Conservation (phyloP, 106 monocot species). For the Alisma plantagoaquatica region DNA sequence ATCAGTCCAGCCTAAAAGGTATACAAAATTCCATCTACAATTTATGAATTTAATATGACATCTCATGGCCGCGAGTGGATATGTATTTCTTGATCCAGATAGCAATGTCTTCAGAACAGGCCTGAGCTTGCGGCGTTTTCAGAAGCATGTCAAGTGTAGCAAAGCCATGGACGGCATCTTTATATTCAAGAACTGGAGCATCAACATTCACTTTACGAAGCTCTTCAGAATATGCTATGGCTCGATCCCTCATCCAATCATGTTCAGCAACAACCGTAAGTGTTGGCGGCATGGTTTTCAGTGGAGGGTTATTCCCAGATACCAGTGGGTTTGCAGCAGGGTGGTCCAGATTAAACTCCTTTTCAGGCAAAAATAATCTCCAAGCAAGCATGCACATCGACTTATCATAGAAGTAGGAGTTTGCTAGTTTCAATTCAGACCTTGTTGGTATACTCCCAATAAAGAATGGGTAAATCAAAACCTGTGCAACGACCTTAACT, state of each 20-base stretch:
- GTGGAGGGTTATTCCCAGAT: conserved; percentile 25
- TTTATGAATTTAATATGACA: conserved; percentile 44
- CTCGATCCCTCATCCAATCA: conserved; percentile 65
- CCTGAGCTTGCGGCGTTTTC: conserved; percentile 63
- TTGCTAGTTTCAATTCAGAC: conserved; percentile 56
- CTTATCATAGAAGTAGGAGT: conserved; percentile 66
- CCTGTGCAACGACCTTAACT: conserved; percentile 56
- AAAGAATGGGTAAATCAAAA: conserved; percentile 63
- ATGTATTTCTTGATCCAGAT: conserved; percentile 70
- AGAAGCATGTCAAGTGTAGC: conserved; percentile 55
- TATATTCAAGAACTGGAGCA: conserved; percentile 59
- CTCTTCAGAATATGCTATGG: conserved; percentile 60
- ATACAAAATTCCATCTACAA: too few species aligned
- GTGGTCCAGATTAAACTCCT: conserved; percentile 48
- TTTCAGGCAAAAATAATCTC: conserved; percentile 48
- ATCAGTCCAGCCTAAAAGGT: too few species aligned
- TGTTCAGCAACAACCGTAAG: conserved; percentile 53
- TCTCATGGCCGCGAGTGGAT: conserved; percentile 44
- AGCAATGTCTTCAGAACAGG: conserved; percentile 54
- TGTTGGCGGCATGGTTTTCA: conserved; percentile 56
- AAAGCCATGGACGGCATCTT: conserved; percentile 58
- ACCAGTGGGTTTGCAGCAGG: conserved; percentile 54
- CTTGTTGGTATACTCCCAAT: conserved; percentile 43
- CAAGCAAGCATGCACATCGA: conserved; percentile 49
- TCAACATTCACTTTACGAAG: conserved; percentile 61